Percentiles rank a stretch among this genome's conserved stretches.
phyloP scores from a whole-genome alignment of 169 alveolate genomes.

The Amoebophrya sp. region DNA sequence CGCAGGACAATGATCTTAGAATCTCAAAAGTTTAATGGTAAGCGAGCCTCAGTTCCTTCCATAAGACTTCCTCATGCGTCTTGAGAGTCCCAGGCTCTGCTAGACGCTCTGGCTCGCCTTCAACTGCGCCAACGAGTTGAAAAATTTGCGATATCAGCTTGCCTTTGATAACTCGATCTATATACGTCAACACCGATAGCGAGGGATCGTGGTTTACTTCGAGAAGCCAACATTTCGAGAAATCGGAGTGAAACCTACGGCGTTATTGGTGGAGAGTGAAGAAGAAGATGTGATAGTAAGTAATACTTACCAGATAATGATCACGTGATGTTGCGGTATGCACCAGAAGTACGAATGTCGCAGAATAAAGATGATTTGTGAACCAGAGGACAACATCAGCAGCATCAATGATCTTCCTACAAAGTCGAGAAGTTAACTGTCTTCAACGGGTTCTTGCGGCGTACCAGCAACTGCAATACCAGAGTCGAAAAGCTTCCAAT shows the following conservation, averaged over 20 bases:
- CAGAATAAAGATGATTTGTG: background rate
- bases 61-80: too few relatives aligned
- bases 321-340: background rate
- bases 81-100: background rate
- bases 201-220: constrained; percentile 17
- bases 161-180: background rate
- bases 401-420: background rate
- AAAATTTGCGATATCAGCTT: background rate
- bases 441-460: too few relatives aligned
- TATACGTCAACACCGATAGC: background rate
- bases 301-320: background rate
- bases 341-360: background rate
- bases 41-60: too few relatives aligned
- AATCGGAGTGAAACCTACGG: background rate
- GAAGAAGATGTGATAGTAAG: background rate
- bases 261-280: background rate
- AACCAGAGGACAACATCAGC: background rate
- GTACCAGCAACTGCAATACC: too few relatives aligned
- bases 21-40: too few relatives aligned
- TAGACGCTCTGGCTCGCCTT: background rate
- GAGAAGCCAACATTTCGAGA: constrained; percentile 5
- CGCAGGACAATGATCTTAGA: too few relatives aligned
- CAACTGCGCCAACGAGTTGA: background rate
- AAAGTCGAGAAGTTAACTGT: background rate
- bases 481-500: too few relatives aligned